These are phyloP conservation scores for Curvularia sp. DNA, from an alignment of 2,329 filamentous ascomycete species.

Conservation along the genomic window DNA sequence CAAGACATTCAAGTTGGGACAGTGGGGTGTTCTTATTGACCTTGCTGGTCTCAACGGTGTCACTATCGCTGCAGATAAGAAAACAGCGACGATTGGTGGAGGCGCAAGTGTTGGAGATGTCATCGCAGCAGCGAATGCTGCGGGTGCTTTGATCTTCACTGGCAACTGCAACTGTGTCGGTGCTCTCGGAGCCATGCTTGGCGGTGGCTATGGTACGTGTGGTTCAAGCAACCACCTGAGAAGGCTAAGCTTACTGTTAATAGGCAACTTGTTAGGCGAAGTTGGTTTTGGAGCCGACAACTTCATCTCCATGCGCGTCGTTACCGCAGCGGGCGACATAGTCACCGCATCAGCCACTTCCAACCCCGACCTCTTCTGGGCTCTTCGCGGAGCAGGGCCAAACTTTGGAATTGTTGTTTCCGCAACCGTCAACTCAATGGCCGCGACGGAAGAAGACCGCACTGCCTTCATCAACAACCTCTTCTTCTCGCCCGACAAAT, in stretches of 20 bases:
- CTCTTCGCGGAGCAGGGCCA: constrained; percentile 47
- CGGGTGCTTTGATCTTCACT: constrained; percentile 36
- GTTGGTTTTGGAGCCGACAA: constrained; percentile 63
- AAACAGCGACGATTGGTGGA: constrained; percentile 35
- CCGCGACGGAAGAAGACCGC: constrained; percentile 30
- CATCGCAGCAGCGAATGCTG: constrained; percentile 50
- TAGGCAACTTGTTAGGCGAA: constrained; percentile 59
- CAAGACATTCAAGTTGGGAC: constrained; percentile 31
- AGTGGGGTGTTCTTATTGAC: constrained; percentile 41
- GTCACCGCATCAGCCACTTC: constrained; percentile 37
- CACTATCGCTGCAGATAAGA: constrained; percentile 34
- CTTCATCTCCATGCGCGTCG: constrained; percentile 43
- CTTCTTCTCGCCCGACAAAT: constrained; percentile 34
- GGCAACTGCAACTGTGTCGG: constrained; percentile 47
- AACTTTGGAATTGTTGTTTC: constrained; percentile 47
- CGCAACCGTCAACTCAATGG: constrained; percentile 50
- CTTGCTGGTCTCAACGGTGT: constrained; percentile 36
- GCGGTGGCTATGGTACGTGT: constrained; percentile 60
- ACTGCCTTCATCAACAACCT: constrained; percentile 38
- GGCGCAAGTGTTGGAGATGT: constrained; percentile 49
- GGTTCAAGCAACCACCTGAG: not conserved
- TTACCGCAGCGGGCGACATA: constrained; percentile 38
- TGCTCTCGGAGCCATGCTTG: constrained; percentile 43
- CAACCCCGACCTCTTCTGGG: constrained; percentile 47
- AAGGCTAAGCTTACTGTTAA: not conserved